Evolutionary conservation across 768 basidiomycete genomes (phyloP).

Genomic region (Agrocybe chaxingu): DNA sequence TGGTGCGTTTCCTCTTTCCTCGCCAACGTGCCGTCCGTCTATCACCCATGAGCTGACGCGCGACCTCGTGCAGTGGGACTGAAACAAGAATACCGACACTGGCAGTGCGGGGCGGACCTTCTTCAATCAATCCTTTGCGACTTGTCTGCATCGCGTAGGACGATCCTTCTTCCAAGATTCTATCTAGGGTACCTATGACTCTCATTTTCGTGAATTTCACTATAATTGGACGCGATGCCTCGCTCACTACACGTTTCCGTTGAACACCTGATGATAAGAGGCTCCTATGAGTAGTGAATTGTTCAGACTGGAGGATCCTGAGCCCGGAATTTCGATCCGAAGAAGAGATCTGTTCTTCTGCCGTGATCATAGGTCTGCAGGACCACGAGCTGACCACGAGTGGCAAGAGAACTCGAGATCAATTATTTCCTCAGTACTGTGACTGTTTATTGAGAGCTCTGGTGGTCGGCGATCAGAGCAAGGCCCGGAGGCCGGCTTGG

Average conservation of each 20-base stretch:
- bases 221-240: constrained; percentile 16
- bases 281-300: neutral
- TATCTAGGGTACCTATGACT: neutral
- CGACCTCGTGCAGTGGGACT: constrained; percentile 33
- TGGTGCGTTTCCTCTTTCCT: constrained; percentile 30
- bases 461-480: constrained; percentile 7
- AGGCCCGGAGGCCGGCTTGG: constrained; percentile 1
- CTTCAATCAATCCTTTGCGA: neutral
- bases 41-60: constrained; percentile 9
- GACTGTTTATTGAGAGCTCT: no score
- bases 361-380: constrained; percentile 1
- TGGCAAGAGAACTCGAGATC: no score
- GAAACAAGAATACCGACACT: constrained; percentile 8
- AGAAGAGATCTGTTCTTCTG: neutral
- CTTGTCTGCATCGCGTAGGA: neutral
- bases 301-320: constrained; percentile 4
- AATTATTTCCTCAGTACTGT: no score
- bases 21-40: neutral
- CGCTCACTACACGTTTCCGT: constrained; percentile 19
- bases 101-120: constrained; percentile 8
- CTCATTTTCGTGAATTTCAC: constrained; percentile 10
- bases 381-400: constrained; percentile 2
- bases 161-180: neutral
- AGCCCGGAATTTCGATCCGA: constrained; percentile 16
- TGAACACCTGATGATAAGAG: constrained; percentile 4